A percentile compares a stretch with the other conserved stretches of the same genome.
These are phyloP conservation scores for Paramecium sonneborni DNA, from an alignment of 73 alveolate species.

Conservation along the genomic window DNA sequence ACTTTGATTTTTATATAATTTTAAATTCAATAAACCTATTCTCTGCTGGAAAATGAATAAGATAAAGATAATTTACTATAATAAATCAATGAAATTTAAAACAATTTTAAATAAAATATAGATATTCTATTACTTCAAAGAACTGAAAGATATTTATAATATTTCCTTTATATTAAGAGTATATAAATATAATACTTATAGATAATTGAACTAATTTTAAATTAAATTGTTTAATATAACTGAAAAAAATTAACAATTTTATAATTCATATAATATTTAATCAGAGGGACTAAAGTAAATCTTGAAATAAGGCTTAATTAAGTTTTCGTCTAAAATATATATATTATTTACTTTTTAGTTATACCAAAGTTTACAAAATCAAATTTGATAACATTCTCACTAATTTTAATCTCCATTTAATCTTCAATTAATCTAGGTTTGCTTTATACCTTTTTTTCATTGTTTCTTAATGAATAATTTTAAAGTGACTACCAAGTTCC, in stretches of 20 bases:
- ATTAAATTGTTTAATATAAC: too few species aligned
- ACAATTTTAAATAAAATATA: too few species aligned
- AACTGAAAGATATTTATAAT: too few species aligned
- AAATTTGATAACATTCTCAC: conserved; percentile 33
- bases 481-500: conserved; percentile 41
- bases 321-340: not conserved
- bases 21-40: not conserved
- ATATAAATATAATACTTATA: too few species aligned
- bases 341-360: conserved; percentile 12
- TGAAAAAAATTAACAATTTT: not conserved
- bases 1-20: conserved; percentile 14
- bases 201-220: too few species aligned
- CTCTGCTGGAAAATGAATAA: too few species aligned
- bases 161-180: too few species aligned
- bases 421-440: conserved; percentile 15
- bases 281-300: conserved; percentile 38
- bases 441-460: not conserved
- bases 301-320: not conserved
- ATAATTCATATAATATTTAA: not conserved
- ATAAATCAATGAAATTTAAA: too few species aligned
- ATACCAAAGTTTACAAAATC: conserved; percentile 39
- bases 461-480: not conserved
- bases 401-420: conserved; percentile 37
- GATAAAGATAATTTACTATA: too few species aligned
- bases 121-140: too few species aligned